A percentile compares a stretch with the other conserved stretches of the same genome.
phyloP scores from a whole-genome alignment of 1,139 yeast species.

The Geotrichum restrictum region DNA sequence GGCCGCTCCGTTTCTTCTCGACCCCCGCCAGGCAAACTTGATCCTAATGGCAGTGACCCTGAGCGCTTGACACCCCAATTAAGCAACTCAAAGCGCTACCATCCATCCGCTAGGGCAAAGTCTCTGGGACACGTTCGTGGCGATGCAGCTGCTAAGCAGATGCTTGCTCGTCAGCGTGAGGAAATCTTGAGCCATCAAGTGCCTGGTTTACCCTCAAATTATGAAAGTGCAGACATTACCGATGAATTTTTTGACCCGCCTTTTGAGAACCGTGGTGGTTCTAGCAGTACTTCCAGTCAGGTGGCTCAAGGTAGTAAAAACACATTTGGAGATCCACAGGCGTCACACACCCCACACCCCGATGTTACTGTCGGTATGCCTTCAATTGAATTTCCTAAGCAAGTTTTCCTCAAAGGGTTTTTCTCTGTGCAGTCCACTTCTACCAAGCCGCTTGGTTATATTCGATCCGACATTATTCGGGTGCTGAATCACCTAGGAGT shows the following conservation, averaged over 20 bases:
- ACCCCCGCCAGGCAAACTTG: background rate
- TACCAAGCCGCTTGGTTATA: constrained; percentile 91
- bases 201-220: constrained; percentile 21
- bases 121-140: constrained; percentile 75
- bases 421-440: constrained; percentile 95
- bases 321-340: constrained; percentile 4
- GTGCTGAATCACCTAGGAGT: constrained; percentile 77
- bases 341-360: constrained; percentile 5
- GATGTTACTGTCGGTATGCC: constrained; percentile 57
- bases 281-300: background rate
- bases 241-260: constrained; percentile 44
- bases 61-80: constrained; percentile 1
- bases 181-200: constrained; percentile 9
- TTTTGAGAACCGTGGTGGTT: constrained; percentile 51
- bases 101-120: constrained; percentile 86
- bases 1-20: constrained; percentile 15
- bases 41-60: background rate
- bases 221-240: constrained; percentile 48
- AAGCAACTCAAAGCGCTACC: constrained; percentile 43
- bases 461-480: constrained; percentile 76
- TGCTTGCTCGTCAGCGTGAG: constrained; percentile 21
- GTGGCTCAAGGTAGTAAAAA: constrained; percentile 7
- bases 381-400: constrained; percentile 87
- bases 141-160: constrained; percentile 27
- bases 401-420: constrained; percentile 87